Evolutionary conservation across 2,329 filamentous ascomycete species (phyloP), one percentile per base, ranked within the genome.

Genomic region (Sporothrix protearum): DNA sequence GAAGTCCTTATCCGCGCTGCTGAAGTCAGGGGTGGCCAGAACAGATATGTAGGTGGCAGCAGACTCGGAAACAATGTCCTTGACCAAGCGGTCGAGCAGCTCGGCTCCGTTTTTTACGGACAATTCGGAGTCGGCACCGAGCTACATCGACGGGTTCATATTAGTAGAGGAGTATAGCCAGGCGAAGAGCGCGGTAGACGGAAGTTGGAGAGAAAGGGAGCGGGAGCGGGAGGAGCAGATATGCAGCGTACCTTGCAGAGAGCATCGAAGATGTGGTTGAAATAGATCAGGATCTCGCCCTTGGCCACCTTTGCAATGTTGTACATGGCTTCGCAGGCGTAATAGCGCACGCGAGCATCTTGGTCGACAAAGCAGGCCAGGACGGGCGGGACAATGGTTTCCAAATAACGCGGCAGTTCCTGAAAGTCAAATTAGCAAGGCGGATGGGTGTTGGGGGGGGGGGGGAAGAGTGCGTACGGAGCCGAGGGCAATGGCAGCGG

Each of bases 281-380:
- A 99, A 84, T 97, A 99, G 53, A 96, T 88, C 75, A 99, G 82
- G 25, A 99, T 96, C 81, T 99, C 96, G 49, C 96, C 96, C 82
- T 99, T 99, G 73, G 95, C 96, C 64, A 99, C 96, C 83, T 99
- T 99, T 78, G 96, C 94, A 79, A 99, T 99, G 81, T 99, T 99
- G 83, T 99, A 99, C 96, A 99, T 99, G 81, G 94, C 96, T 84
- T 99, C 96, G 82, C 96, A 99, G 30, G 96, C 96, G 82, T 99
- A 99, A 81, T 99, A 99, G 75, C 96, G 89, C 42, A 98, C 96
- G 72, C 96, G 89, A 36, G 96, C 94, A 91, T 99, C 96, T 83
- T 98, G 96, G 77, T 99, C 96, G 72, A 92, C 93, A 81, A 99
- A 99, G 84, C 96, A 99, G 69, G 96, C 96, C 61, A 99, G 87